Evolutionary conservation across 1,284 basidiomycete genomes (phyloP).

Genomic region (Leccinum olivaceoglutinosum): DNA sequence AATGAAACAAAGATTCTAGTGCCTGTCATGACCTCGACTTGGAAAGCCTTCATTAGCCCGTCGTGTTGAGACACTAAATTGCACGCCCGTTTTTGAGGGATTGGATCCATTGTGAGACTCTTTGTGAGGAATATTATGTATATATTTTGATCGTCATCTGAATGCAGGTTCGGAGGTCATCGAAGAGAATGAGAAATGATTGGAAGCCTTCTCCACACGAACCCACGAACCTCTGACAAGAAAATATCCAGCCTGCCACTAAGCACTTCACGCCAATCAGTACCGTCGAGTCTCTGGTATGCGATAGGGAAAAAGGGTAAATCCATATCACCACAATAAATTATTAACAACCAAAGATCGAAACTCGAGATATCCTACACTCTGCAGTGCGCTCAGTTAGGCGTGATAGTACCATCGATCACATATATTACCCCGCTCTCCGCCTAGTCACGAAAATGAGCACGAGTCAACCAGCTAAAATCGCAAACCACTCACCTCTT

Average conservation of each 20-base stretch:
- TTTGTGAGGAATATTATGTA: too few species aligned
- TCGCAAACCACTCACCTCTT: slow-evolving; percentile 18
- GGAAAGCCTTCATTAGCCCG: too few species aligned
- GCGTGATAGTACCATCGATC: slow-evolving; percentile 56
- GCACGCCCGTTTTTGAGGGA: too few species aligned
- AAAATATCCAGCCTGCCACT: not conserved
- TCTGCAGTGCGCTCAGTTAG: not conserved
- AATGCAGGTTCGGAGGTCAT: too few species aligned
- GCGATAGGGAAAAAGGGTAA: not conserved
- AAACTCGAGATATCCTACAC: not conserved
- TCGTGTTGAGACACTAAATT: too few species aligned
- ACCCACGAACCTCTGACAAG: not conserved
- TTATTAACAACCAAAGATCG: not conserved
- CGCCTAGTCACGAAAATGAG: slow-evolving; percentile 38
- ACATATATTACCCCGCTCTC: slow-evolving; percentile 66
- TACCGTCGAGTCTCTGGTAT: not conserved
- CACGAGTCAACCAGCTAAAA: not conserved
- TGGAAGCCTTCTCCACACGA: not conserved
- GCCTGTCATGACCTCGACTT: too few species aligned
- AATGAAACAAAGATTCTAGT: too few species aligned
- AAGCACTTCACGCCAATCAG: not conserved
- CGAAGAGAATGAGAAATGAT: too few species aligned
- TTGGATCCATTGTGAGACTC: too few species aligned
- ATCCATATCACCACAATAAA: not conserved
- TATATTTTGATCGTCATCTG: too few species aligned